A percentile compares a stretch with the other conserved stretches of the same genome.
Evolutionary conservation across 106 monocot genomes (phyloP).

Genomic region (Acorus gramineus): DNA sequence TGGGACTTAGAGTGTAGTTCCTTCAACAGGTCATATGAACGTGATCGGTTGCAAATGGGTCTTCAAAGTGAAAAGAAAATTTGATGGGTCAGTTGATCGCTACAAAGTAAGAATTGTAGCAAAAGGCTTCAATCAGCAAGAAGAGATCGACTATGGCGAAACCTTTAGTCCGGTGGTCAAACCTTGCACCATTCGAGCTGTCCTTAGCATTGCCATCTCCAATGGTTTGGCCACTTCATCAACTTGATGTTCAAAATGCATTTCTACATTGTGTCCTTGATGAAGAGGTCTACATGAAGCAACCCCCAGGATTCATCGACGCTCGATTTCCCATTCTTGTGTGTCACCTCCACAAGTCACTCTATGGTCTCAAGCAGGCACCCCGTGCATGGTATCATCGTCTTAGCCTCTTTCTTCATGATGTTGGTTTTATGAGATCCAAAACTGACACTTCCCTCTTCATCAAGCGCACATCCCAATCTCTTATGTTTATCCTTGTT

Average conservation of each 20-base stretch:
- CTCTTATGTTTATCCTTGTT: background rate
- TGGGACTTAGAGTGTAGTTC: background rate
- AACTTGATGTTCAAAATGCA: constrained; percentile 13
- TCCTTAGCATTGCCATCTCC: background rate
- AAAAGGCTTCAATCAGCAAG: background rate
- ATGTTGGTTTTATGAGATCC: background rate
- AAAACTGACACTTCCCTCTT: background rate
- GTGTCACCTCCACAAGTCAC: background rate
- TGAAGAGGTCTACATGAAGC: constrained; percentile 7
- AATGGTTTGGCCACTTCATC: background rate
- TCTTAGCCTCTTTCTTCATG: background rate
- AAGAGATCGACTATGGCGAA: constrained; percentile 1
- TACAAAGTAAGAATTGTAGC: background rate
- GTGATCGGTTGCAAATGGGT: background rate
- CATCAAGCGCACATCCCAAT: no score
- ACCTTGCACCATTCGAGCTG: background rate
- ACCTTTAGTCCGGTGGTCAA: constrained; percentile 10
- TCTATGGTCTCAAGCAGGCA: constrained; percentile 8
- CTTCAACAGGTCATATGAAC: background rate
- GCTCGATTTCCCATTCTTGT: background rate
- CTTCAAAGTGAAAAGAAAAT: background rate
- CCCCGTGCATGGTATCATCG: constrained; percentile 4
- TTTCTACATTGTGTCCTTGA: constrained; percentile 8
- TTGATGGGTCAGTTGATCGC: background rate
- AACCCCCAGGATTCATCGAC: constrained; percentile 4